A percentile compares a stretch with the other conserved stretches of the same genome.
Evolutionary conservation across 208 protist genomes (phyloP).

Genomic region (Trypanosoma vivax): DNA sequence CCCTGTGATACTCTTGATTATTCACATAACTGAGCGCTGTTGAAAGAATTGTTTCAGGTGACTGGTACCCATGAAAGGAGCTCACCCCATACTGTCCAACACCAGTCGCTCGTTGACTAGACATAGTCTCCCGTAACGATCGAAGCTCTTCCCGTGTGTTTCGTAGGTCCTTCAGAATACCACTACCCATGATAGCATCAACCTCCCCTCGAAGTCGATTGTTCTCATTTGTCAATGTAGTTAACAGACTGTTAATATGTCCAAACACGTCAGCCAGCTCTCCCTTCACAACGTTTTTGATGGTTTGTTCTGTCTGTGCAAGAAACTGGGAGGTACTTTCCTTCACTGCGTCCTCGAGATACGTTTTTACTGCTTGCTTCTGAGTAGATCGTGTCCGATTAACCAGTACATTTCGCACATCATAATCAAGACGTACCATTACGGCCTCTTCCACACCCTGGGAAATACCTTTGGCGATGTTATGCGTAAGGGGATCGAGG

Average conservation of each 20-base stretch:
- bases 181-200: slow-evolving; percentile 42
- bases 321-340: slow-evolving; percentile 47
- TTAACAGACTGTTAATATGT: slow-evolving; percentile 37
- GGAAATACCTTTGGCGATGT: slow-evolving; percentile 61
- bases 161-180: slow-evolving; percentile 26
- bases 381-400: slow-evolving; percentile 40
- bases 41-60: slow-evolving; percentile 59
- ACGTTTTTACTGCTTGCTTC: slow-evolving; percentile 49
- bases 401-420: slow-evolving; percentile 45
- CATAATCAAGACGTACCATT: slow-evolving; percentile 52
- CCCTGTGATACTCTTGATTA: slow-evolving; percentile 28
- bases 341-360: slow-evolving; percentile 65
- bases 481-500: slow-evolving; percentile 44
- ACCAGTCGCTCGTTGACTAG: background rate
- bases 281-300: slow-evolving; percentile 37
- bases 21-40: slow-evolving; percentile 37
- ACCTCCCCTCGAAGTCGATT: slow-evolving; percentile 44
- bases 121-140: slow-evolving; percentile 25
- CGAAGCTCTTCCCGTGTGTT: slow-evolving; percentile 41
- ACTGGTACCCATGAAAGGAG: slow-evolving; percentile 22
- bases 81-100: slow-evolving; percentile 2
- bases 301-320: slow-evolving; percentile 37
- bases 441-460: slow-evolving; percentile 60
- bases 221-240: slow-evolving; percentile 56
- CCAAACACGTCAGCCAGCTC: slow-evolving; percentile 52